phyloP scores from a whole-genome alignment of 768 basidiomycete species.

The Collybia sp. region DNA sequence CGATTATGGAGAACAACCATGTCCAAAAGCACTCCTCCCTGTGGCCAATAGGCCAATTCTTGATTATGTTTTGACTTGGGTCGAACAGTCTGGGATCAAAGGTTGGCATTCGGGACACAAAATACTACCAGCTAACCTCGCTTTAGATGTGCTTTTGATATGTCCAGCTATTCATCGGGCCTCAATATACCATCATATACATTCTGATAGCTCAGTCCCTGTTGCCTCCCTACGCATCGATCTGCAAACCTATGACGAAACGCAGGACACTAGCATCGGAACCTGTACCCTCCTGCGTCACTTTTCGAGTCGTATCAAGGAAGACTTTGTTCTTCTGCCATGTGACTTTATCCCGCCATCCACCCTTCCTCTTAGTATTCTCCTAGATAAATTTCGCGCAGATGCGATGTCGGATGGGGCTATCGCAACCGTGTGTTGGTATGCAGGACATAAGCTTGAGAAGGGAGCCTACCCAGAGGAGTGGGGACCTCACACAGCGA shows the following conservation, averaged over 20 bases:
- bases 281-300: slow-evolving; percentile 75
- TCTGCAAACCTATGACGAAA: slow-evolving; percentile 77
- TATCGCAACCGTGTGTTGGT: slow-evolving; percentile 68
- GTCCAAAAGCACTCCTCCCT: slow-evolving; percentile 84
- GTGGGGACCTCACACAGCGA: slow-evolving; percentile 48
- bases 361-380: slow-evolving; percentile 56
- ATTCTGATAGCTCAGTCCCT: slow-evolving; percentile 57
- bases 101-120: slow-evolving; percentile 38
- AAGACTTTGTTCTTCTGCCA: slow-evolving; percentile 86
- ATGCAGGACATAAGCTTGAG: slow-evolving; percentile 42
- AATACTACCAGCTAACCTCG: slow-evolving; percentile 5
- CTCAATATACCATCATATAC: slow-evolving; percentile 78
- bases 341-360: slow-evolving; percentile 88
- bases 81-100: slow-evolving; percentile 82
- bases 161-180: slow-evolving; percentile 76
- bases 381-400: slow-evolving; percentile 81
- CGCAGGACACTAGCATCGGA: slow-evolving; percentile 57
- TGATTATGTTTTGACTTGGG: slow-evolving; percentile 79
- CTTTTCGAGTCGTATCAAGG: slow-evolving; percentile 69
- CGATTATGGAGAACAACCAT: slow-evolving; percentile 76
- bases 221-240: slow-evolving; percentile 69
- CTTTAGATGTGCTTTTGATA: slow-evolving; percentile 78
- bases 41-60: slow-evolving; percentile 87
- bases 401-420: slow-evolving; percentile 60
- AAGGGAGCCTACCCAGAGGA: slow-evolving; percentile 58